Percentiles rank a stretch among this genome's conserved stretches.
Evolutionary conservation across 495 filamentous ascomycete species (phyloP).

Genomic region (Rusavskia elegans): DNA sequence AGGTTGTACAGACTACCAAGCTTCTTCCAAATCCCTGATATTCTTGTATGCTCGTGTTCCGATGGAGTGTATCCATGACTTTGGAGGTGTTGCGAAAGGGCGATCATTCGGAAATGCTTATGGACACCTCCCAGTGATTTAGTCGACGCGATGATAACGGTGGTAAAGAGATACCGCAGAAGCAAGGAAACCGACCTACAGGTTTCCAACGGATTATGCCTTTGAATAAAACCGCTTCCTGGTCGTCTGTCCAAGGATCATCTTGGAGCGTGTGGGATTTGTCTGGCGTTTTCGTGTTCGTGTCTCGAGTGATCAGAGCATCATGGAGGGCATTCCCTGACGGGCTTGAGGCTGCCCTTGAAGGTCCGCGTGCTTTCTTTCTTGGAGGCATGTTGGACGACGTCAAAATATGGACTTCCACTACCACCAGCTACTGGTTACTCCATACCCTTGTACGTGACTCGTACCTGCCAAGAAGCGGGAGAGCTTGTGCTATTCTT

Average conservation of each 20-base stretch:
- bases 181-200: constrained; percentile 44
- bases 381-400: constrained; percentile 54
- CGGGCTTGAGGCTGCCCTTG: constrained; percentile 16
- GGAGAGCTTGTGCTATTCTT: too few species aligned
- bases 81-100: constrained; percentile 70
- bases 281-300: background rate
- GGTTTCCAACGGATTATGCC: constrained; percentile 86
- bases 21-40: constrained; percentile 85
- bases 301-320: constrained; percentile 14
- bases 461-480: too few species aligned
- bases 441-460: too few species aligned
- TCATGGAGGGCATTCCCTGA: constrained; percentile 26
- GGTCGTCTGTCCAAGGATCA: constrained; percentile 88
- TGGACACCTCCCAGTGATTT: constrained; percentile 54
- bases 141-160: constrained; percentile 1
- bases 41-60: constrained; percentile 59
- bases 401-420: too few species aligned
- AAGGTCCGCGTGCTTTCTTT: constrained; percentile 36
- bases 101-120: constrained; percentile 92
- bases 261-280: constrained; percentile 23
- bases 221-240: constrained; percentile 83
- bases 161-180: background rate
- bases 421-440: too few species aligned
- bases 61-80: constrained; percentile 56
- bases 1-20: constrained; percentile 73